phyloP scores from a whole-genome alignment of 2,329 filamentous ascomycete genomes.

The Hymenoscyphus scutula region DNA sequence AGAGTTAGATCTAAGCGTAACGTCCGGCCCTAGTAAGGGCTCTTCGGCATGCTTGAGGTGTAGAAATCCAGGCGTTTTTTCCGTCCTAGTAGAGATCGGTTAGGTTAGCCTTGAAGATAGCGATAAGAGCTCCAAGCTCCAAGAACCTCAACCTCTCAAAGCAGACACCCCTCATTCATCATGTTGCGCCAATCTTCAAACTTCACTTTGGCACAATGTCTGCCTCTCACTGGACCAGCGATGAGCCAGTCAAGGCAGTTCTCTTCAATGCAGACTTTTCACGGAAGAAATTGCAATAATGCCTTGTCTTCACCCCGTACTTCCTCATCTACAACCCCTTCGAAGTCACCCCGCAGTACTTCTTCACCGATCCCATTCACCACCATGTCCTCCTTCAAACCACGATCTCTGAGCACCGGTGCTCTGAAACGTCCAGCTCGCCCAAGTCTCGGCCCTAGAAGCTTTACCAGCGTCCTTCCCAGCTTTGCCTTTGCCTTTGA shows the following conservation, averaged over 20 bases:
- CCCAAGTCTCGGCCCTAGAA: background rate
- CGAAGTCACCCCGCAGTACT: background rate
- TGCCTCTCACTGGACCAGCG: background rate
- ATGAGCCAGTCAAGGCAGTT: background rate
- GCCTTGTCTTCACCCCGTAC: background rate
- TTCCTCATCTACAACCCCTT: background rate
- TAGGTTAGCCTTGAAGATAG: too few species aligned
- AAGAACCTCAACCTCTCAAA: too few species aligned
- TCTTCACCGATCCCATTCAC: background rate
- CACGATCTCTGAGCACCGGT: background rate
- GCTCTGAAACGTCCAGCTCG: background rate
- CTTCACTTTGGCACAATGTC: background rate
- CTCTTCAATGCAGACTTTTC: background rate
- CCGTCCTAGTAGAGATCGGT: too few species aligned
- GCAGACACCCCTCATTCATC: background rate
- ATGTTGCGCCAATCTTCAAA: background rate
- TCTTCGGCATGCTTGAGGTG: too few species aligned
- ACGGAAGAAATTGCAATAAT: background rate
- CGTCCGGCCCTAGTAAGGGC: too few species aligned
- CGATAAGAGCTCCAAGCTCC: too few species aligned
- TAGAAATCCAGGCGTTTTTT: too few species aligned
- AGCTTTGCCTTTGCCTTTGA: slow-evolving; percentile 57
- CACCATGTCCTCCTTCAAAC: background rate
- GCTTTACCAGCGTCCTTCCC: slow-evolving; percentile 14
- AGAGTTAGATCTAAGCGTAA: too few species aligned